Conservation (phyloP, 768 basidiomycete species). For the Lactarius indigo region DNA sequence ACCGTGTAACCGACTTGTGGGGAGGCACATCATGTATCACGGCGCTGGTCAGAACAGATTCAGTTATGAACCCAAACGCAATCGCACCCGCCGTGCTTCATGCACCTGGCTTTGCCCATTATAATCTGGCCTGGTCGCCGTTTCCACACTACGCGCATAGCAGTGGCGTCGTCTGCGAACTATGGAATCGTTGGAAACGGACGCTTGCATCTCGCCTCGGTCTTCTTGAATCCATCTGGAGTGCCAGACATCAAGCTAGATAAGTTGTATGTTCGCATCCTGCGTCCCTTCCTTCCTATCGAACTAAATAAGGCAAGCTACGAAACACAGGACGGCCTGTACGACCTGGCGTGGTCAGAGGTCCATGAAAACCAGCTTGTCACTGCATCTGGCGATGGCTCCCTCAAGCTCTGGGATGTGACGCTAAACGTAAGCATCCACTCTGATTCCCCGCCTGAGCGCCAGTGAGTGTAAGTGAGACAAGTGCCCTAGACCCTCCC, state of each 20-base stretch:
- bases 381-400: constrained; percentile 86
- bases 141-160: constrained; percentile 75
- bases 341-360: constrained; percentile 94
- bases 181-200: constrained; percentile 97
- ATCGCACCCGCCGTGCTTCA: constrained; percentile 51
- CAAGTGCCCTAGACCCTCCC: constrained; percentile 69
- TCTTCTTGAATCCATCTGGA: constrained; percentile 46
- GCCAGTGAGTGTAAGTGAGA: constrained; percentile 31
- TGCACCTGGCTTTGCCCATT: constrained; percentile 84
- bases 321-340: constrained; percentile 86
- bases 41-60: background rate
- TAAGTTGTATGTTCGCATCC: constrained; percentile 53
- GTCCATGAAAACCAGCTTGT: constrained; percentile 91
- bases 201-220: constrained; percentile 65
- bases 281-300: background rate
- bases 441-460: constrained; percentile 9
- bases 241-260: constrained; percentile 49
- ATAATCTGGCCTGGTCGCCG: constrained; percentile 79
- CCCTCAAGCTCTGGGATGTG: constrained; percentile 87
- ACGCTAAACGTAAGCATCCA: constrained; percentile 62
- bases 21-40: background rate
- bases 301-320: constrained; percentile 57
- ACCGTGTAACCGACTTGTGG: background rate
- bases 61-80: constrained; percentile 35
- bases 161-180: constrained; percentile 83